Evolutionary conservation across 2,329 filamentous ascomycete species (phyloP).

Genomic region (Cyphellophora attinorum): DNA sequence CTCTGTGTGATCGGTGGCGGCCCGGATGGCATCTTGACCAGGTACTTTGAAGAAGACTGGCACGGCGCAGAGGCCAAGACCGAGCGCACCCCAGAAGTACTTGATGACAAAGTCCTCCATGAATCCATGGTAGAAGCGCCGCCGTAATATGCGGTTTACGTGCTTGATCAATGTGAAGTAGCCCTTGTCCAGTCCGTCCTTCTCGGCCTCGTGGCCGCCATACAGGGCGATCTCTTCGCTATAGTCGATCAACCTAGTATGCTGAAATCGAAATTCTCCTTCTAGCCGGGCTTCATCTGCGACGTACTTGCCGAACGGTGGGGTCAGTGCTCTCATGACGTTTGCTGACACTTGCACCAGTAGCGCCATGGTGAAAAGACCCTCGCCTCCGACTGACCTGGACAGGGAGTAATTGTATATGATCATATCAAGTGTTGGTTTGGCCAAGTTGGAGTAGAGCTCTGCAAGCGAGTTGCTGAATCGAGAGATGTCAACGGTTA

Average conservation of each 20-base stretch:
- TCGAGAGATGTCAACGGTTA: constrained; percentile 90
- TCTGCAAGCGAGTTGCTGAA: constrained; percentile 94
- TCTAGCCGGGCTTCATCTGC: constrained; percentile 91
- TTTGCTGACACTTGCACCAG: constrained; percentile 88
- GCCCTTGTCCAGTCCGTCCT: constrained; percentile 92
- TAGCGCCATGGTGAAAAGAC: constrained; percentile 87
- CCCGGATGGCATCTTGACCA: constrained; percentile 46
- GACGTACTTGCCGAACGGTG: constrained; percentile 94
- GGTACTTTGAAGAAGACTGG: constrained; percentile 94
- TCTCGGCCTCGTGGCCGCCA: constrained; percentile 83
- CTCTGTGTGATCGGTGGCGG: constrained; percentile 47
- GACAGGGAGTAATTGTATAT: constrained; percentile 95
- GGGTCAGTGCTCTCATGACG: constrained; percentile 87
- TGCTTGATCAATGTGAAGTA: constrained; percentile 99
- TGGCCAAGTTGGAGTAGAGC: constrained; percentile 91
- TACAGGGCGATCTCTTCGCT: constrained; percentile 92
- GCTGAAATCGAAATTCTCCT: constrained; percentile 92
- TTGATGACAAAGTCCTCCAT: constrained; percentile 99
- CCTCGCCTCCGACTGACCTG: constrained; percentile 90
- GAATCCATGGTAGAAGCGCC: constrained; percentile 92
- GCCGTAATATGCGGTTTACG: constrained; percentile 86
- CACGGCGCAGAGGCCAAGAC: constrained; percentile 82
- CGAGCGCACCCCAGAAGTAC: constrained; percentile 95
- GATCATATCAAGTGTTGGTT: constrained; percentile 87
- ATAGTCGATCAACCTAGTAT: constrained; percentile 90